Evolutionary conservation across 176 grass and related monocot species (phyloP).

Genomic region (Coix lacrymajobi): DNA sequence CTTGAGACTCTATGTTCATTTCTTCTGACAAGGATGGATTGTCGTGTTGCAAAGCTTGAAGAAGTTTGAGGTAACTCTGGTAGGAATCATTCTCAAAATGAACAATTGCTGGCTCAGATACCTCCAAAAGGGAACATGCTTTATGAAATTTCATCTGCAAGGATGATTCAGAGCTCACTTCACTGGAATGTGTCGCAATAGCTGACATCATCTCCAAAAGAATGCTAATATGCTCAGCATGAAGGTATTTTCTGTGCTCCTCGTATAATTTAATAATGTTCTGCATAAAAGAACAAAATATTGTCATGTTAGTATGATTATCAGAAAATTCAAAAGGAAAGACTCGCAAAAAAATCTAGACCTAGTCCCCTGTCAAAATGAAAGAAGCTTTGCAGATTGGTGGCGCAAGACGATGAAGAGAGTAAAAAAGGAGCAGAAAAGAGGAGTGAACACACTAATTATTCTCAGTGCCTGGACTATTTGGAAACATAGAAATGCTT

Average conservation of each 20-base stretch:
- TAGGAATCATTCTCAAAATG: slow-evolving; percentile 95
- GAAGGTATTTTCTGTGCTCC: slow-evolving; percentile 49
- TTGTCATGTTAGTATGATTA: background rate
- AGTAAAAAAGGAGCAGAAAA: no score
- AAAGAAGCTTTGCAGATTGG: no score
- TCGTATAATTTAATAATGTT: slow-evolving; percentile 66
- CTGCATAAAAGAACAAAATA: slow-evolving; percentile 39
- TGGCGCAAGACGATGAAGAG: no score
- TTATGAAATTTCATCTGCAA: slow-evolving; percentile 73
- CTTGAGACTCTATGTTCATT: slow-evolving; percentile 67
- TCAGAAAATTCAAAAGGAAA: background rate
- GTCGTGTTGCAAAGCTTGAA: slow-evolving; percentile 58
- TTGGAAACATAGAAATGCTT: no score
- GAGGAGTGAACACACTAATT: no score
- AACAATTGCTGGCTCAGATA: slow-evolving; percentile 76
- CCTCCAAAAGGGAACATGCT: slow-evolving; percentile 87
- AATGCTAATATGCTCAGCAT: slow-evolving; percentile 50
- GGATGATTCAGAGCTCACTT: slow-evolving; percentile 58
- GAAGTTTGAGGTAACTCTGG: slow-evolving; percentile 75
- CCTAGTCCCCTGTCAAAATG: no score
- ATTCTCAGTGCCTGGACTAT: no score
- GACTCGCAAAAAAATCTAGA: no score
- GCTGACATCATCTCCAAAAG: slow-evolving; percentile 79
- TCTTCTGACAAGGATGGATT: slow-evolving; percentile 45
- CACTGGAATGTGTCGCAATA: slow-evolving; percentile 70